phyloP scores from a whole-genome alignment of 208 protist genomes.

The Acanthamoeba triangularis region DNA sequence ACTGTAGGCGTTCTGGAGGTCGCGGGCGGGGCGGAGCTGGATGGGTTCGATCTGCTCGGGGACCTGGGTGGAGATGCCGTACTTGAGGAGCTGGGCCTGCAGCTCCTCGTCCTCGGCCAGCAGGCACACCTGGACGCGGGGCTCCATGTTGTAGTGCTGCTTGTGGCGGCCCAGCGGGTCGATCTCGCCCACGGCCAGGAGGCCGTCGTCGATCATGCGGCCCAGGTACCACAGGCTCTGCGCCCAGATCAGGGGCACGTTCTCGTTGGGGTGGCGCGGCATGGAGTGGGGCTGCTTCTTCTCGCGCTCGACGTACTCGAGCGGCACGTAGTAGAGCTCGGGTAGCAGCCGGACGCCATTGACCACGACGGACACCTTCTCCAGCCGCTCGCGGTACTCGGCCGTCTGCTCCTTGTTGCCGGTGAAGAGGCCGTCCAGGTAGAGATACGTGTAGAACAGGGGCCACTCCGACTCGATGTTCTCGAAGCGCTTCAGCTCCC shows the following conservation, averaged over 20 bases:
- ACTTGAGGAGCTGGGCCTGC: slow-evolving; percentile 78
- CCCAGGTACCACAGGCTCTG: slow-evolving; percentile 79
- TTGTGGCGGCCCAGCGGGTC: slow-evolving; percentile 76
- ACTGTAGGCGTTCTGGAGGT: slow-evolving; percentile 75
- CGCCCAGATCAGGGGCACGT: slow-evolving; percentile 79
- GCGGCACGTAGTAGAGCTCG: slow-evolving; percentile 78
- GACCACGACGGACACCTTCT: slow-evolving; percentile 10
- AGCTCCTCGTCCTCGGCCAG: slow-evolving; percentile 78
- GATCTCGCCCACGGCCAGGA: slow-evolving; percentile 80
- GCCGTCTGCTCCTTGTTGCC: slow-evolving; percentile 42
- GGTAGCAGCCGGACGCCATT: slow-evolving; percentile 71
- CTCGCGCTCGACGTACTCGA: slow-evolving; percentile 76
- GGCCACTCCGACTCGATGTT: slow-evolving; percentile 84
- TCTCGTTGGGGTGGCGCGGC: slow-evolving; percentile 68
- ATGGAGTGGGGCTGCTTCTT: slow-evolving; percentile 76
- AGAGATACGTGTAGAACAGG: slow-evolving; percentile 31
- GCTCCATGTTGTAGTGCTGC: neutral
- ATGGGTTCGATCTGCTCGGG: slow-evolving; percentile 78
- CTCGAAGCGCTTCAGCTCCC: slow-evolving; percentile 82
- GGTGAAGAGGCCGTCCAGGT: slow-evolving; percentile 39
- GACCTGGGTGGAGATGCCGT: slow-evolving; percentile 80
- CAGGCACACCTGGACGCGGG: slow-evolving; percentile 77
- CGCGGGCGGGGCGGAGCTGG: slow-evolving; percentile 64
- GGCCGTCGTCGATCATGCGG: slow-evolving; percentile 58
- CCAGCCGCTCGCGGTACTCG: slow-evolving; percentile 12